These are phyloP conservation scores for Carpinus viminea DNA, from an alignment of 306 rosid genomes.

Conservation along the genomic window DNA sequence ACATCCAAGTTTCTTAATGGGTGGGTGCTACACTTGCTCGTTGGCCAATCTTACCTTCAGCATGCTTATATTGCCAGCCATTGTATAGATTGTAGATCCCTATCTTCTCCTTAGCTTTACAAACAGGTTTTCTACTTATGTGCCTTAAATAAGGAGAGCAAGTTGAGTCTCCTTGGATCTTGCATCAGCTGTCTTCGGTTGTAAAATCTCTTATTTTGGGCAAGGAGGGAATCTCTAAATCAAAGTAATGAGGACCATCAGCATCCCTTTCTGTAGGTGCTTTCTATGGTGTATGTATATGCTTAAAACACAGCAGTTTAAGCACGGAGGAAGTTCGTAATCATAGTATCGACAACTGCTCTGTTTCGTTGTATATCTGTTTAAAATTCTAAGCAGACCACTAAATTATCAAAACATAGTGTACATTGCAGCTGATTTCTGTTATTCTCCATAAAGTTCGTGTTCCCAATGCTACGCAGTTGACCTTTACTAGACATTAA, in stretches of 20 bases:
- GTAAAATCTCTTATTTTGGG: no score
- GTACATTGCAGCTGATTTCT: not conserved
- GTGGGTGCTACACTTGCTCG: not conserved
- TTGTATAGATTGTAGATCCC: not conserved
- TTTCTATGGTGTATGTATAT: not conserved
- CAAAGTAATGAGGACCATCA: not conserved
- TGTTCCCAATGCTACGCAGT: not conserved
- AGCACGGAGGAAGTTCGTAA: not conserved
- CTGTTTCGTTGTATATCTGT: not conserved
- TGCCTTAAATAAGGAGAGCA: not conserved
- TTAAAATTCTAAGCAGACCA: not conserved
- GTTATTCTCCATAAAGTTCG: not conserved
- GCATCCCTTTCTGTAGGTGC: not conserved
- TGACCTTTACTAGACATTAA: not conserved
- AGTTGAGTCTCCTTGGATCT: no score
- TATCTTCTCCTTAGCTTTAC: not conserved
- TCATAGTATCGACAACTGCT: not conserved
- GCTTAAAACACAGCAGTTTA: not conserved
- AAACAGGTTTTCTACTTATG: not conserved
- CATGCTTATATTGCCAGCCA: not conserved
- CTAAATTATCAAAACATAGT: not conserved
- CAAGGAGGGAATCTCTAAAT: no score
- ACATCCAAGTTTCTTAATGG: not conserved
- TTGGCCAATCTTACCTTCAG: not conserved
- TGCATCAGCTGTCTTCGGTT: no score